Evolutionary conservation across 1,139 yeast species (phyloP).

Genomic region (Saccharomyces uvarum): DNA sequence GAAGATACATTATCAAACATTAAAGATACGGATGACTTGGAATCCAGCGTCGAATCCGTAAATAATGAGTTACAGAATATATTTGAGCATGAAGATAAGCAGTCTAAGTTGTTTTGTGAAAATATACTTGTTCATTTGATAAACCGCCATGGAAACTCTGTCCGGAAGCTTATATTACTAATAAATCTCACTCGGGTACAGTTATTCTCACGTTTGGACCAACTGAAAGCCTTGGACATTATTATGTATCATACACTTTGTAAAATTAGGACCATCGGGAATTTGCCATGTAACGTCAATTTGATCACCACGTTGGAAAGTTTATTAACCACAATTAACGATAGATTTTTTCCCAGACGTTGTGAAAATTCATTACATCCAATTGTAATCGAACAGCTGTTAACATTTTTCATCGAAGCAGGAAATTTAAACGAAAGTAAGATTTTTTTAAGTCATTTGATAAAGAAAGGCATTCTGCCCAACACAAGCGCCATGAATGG

Average conservation of each 20-base stretch:
- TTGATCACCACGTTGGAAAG: background rate
- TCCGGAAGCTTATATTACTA: background rate
- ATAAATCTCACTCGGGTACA: background rate
- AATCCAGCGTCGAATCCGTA: background rate
- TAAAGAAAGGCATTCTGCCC: constrained; percentile 11
- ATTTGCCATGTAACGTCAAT: background rate
- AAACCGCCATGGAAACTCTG: background rate
- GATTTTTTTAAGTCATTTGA: constrained; percentile 8
- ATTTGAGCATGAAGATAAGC: background rate
- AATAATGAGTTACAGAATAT: background rate
- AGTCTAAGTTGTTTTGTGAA: background rate
- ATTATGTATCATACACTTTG: background rate
- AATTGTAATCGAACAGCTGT: constrained; percentile 8
- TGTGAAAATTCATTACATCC: constrained; percentile 13
- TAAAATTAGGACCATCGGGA: background rate
- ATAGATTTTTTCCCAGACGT: constrained; percentile 10
- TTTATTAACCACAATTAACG: constrained; percentile 8
- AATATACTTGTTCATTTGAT: background rate
- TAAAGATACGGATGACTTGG: background rate
- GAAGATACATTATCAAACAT: background rate
- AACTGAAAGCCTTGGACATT: background rate
- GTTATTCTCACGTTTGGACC: background rate
- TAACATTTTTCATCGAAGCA: constrained; percentile 9
- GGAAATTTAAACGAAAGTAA: constrained; percentile 14
- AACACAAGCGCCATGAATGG: constrained; percentile 7